Conservation (phyloP, 2,329 filamentous ascomycete genomes). For the Neonectria sp. region DNA sequence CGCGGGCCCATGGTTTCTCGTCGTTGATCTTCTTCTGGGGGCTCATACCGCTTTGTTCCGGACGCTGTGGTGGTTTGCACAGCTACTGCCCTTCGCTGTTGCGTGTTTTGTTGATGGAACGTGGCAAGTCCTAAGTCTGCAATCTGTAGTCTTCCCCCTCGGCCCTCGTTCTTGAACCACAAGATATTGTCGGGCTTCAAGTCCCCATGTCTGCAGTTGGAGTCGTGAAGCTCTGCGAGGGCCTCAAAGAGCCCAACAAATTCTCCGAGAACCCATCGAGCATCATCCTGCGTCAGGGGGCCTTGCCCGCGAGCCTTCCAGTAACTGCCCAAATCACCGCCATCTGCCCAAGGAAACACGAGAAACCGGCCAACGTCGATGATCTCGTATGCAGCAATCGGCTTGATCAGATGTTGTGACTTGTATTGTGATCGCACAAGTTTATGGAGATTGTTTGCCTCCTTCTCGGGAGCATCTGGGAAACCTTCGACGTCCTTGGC, state of each 20-base stretch:
- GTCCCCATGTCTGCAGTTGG: slow-evolving; percentile 13
- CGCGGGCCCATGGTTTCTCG: neutral
- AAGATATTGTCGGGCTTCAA: slow-evolving; percentile 22
- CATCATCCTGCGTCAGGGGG: neutral
- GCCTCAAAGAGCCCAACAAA: slow-evolving; percentile 3
- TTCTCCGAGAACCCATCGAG: neutral
- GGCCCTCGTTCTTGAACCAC: neutral
- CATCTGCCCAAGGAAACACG: slow-evolving; percentile 15
- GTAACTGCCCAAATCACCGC: neutral
- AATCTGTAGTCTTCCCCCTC: neutral
- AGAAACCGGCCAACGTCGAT: neutral
- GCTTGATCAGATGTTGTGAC: slow-evolving; percentile 10
- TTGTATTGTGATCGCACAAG: neutral
- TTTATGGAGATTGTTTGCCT: slow-evolving; percentile 1
- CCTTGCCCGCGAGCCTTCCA: neutral
- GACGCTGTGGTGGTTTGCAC: neutral
- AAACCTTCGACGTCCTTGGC: neutral
- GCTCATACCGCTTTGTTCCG: slow-evolving; percentile 3
- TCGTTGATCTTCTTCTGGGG: neutral
- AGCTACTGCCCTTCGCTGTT: neutral
- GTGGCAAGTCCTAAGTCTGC: slow-evolving; percentile 5
- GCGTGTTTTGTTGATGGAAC: neutral
- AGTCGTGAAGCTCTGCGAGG: neutral
- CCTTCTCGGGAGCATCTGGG: neutral
- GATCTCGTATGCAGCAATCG: slow-evolving; percentile 10